Conservation (phyloP, 345 rosid species). For the Stellera chamaejasme region DNA sequence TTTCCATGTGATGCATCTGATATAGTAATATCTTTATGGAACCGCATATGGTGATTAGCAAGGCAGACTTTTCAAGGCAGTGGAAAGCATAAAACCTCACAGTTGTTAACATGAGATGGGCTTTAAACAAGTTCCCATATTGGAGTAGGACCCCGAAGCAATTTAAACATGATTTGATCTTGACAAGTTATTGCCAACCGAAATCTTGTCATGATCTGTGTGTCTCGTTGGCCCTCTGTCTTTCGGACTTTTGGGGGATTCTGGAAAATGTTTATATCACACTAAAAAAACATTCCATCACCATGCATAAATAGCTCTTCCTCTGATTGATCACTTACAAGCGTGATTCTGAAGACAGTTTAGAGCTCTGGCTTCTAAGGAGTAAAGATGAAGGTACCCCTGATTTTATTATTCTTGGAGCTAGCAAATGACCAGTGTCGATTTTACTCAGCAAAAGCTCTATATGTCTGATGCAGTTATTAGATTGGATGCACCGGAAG, state of each 20-base stretch:
- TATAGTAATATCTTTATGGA: too few species aligned
- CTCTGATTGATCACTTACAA: conserved; percentile 10
- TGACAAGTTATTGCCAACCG: conserved; percentile 28
- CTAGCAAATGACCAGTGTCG: neutral
- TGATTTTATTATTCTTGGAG: neutral
- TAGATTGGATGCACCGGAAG: conserved; percentile 87
- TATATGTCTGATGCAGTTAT: conserved; percentile 40
- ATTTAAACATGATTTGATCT: conserved; percentile 34
- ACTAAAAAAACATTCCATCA: conserved; percentile 18
- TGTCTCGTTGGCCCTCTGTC: conserved; percentile 33
- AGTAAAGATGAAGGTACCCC: conserved; percentile 48
- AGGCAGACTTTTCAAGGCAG: too few species aligned
- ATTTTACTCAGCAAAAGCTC: neutral
- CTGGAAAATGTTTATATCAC: conserved; percentile 9
- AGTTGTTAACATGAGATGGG: too few species aligned
- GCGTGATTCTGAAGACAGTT: neutral
- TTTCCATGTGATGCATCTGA: too few species aligned
- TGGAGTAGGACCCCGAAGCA: conserved; percentile 32
- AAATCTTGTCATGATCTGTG: conserved; percentile 50
- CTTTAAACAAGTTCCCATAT: too few species aligned
- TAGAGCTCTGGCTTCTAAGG: conserved; percentile 17
- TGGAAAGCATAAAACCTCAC: too few species aligned
- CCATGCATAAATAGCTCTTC: conserved; percentile 15
- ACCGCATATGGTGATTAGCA: too few species aligned
- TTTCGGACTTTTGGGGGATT: conserved; percentile 16